Base-by-base conservation (phyloP, 1,284 basidiomycete species). In the Boletus austroedulis region DNA sequence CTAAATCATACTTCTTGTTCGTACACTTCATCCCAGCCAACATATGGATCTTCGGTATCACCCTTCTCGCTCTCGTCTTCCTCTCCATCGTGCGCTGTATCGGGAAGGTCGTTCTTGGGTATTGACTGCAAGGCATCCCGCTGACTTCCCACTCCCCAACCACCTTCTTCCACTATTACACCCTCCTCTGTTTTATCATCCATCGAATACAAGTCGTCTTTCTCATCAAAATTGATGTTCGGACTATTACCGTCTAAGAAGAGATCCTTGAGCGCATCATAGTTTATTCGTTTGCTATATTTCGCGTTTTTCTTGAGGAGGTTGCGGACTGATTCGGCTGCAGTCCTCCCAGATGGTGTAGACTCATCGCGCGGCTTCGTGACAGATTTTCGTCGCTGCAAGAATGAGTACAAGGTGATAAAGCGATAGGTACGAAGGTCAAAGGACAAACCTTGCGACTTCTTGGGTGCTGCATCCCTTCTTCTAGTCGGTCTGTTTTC, bases 281-380 rank as follows among this genome's bases (percentile, higher is more conserved):
- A 95, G 69, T 95, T 95, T 73, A 95, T 94, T 53, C 92, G 84
- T 67, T 91, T 91, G 75, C 89, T 92, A 73, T 93, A 92, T 71
- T 86, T 91, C 26, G 85, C 79, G 62, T 87, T 91, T 74, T 91
- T 90, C 78, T 89, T 89, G 65, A 94, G 78, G 38, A 95, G 79
- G 57, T 87, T 89, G 26, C 82, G 83, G 34, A 93, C 90, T 5
- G 91, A 86, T 65, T 94, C 92, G 4, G 89, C 90, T 1, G 89
- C 83, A 4, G 90, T 91, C 47, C 77, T 84, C 19, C 87, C 90
- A 47, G 84, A 82, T 0, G 90, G 83, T 6, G 83, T 89, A 0
- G 85, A 81, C 17, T 86, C 82, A 60, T 94, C 91, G 40, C 89
- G 81, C 23, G 90, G 89, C 67, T 86, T 89, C 61, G 77, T 80